Base-by-base conservation (phyloP, 108 stramenopile species). In the Nitzschia sp. region DNA sequence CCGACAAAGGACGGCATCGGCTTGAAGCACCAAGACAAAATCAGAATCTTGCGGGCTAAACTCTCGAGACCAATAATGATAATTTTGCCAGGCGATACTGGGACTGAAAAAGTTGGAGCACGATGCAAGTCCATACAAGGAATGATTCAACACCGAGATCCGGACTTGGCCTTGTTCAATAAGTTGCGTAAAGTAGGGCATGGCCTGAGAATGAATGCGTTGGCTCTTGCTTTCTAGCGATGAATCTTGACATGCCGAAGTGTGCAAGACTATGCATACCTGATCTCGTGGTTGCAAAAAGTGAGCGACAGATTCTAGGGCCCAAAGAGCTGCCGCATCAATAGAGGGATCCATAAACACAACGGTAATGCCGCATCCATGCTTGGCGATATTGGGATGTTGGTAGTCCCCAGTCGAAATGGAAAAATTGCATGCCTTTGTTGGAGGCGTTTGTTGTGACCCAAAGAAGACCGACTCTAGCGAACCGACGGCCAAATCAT, bases 101-200 rank as follows among this genome's bases (percentile, higher is more conserved):
- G 69, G 69, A 30, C 60, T 62, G 59, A 56, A 70, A 59, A 70
- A 70, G 42, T 70, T 59, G 11, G 18, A 18, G 56, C 69, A 70
- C 1, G 57, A 59, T 2, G 17, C 60, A 15, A 70, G 60, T 15
- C 31, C n/a, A 27, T 70, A 70, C 18, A 30, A 24, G 11, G 21
- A 28, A 54, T 53, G 11, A 32, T 66, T 32, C 18, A 66, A 24
- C 51, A 66, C 48, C n/a, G n/a, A 33, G 32, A 66, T 66, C 15
- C 65, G 48, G 8, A 66, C 65, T 31, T 66, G 24, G 17, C 65
- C 65, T 54, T 29, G 27, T 2, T 54, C 24, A 32, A 66, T 66
- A 27, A 66, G 17, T 23, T 32, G 32, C 1, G 9, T 0, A 28
- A 66, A 53, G 8, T 42, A 29, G 19, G 65, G 51, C 17, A 27